Evolutionary conservation across 1,284 basidiomycete genomes (phyloP).

Genomic region (Inonotus hispidus): DNA sequence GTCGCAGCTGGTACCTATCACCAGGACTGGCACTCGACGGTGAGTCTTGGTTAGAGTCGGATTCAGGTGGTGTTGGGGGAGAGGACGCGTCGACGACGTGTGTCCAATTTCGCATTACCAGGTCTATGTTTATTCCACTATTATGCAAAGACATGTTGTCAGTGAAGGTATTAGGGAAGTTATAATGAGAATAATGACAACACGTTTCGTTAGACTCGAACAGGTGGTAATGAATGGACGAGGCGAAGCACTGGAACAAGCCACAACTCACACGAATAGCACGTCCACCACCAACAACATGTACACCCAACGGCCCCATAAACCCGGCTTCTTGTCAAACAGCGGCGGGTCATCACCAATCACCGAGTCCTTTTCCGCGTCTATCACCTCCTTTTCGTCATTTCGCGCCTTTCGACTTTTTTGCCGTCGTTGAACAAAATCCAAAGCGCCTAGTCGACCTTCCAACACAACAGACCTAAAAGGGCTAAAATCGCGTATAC

Average conservation of each 20-base stretch:
- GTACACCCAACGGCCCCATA: slow-evolving; percentile 17
- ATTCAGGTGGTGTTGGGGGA: neutral
- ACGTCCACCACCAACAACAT: slow-evolving; percentile 14
- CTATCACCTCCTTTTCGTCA: neutral
- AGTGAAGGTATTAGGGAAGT: neutral
- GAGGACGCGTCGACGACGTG: neutral
- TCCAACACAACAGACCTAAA: neutral
- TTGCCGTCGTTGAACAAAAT: neutral
- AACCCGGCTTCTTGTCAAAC: slow-evolving; percentile 15
- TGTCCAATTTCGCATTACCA: slow-evolving; percentile 18
- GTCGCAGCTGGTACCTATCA: slow-evolving; percentile 12
- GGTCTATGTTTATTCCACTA: slow-evolving; percentile 12
- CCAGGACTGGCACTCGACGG: neutral
- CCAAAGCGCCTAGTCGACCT: neutral
- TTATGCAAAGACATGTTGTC: neutral
- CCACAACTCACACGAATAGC: slow-evolving; percentile 14
- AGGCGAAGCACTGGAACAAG: neutral
- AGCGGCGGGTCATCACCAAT: slow-evolving; percentile 16
- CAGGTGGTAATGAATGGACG: neutral
- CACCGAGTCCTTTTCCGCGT: neutral
- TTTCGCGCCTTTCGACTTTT: neutral
- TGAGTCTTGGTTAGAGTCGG: neutral
- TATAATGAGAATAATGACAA: neutral
- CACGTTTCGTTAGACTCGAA: neutral
- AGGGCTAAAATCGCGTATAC: neutral